These are phyloP conservation scores for Ogataea pilisensis DNA, from an alignment of 805 yeast species.

Conservation along the genomic window DNA sequence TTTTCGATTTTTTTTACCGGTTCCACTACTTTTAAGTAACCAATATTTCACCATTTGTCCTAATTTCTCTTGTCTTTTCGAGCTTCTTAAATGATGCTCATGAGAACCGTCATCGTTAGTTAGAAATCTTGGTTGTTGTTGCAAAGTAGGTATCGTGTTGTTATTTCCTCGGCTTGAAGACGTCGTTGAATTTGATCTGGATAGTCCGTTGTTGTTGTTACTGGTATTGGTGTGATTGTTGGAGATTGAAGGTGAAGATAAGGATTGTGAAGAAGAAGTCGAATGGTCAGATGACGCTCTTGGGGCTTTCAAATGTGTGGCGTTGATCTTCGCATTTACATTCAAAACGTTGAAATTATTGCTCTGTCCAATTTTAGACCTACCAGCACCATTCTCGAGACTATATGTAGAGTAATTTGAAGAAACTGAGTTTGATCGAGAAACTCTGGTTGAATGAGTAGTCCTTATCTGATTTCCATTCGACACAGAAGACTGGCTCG, in stretches of 20 bases:
- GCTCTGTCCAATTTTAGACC: not conserved
- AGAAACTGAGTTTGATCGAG: not conserved
- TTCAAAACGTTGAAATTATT: too few species aligned
- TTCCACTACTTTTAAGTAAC: constrained; percentile 23
- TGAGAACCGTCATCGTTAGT: constrained; percentile 63
- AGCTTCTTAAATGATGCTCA: constrained; percentile 71
- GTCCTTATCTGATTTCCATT: too few species aligned
- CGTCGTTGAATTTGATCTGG: constrained; percentile 17
- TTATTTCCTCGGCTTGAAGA: constrained; percentile 6
- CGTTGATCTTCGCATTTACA: too few species aligned
- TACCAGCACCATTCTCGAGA: not conserved
- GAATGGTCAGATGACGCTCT: not conserved
- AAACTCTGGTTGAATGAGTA: not conserved
- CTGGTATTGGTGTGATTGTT: too few species aligned
- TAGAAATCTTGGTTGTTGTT: constrained; percentile 1
- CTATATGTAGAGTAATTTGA: too few species aligned
- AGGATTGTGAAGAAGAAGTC: not conserved
- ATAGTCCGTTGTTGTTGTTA: too few species aligned
- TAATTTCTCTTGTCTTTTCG: constrained; percentile 74
- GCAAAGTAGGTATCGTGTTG: too few species aligned
- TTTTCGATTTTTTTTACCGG: constrained; percentile 27
- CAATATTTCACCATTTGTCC: constrained; percentile 72
- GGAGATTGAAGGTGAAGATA: too few species aligned
- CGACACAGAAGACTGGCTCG: too few species aligned
- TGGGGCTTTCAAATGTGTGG: too few species aligned